Conservation (phyloP, 2,329 filamentous ascomycete genomes). For the Scedosporium minutisporum region DNA sequence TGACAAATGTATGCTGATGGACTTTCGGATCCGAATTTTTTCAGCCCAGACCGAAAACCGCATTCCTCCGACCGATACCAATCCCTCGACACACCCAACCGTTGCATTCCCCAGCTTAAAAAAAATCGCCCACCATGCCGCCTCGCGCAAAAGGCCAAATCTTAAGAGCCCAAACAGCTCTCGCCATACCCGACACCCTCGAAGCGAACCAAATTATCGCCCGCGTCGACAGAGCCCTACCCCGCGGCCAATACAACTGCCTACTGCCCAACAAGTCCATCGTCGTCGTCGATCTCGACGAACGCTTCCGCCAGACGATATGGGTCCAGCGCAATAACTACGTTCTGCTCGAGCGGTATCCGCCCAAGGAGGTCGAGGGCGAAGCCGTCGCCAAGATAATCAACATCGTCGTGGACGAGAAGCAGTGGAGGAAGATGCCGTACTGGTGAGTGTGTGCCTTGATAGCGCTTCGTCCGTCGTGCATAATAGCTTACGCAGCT, state of each 20-base stretch:
- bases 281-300: slow-evolving; percentile 70
- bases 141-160: slow-evolving; percentile 5
- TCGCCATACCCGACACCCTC: slow-evolving; percentile 55
- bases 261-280: slow-evolving; percentile 56
- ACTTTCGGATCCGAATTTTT: too few relatives aligned
- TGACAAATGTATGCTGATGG: too few relatives aligned
- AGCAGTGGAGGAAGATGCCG: slow-evolving; percentile 74
- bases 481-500: slow-evolving; percentile 3
- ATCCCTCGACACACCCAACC: neutral
- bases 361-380: slow-evolving; percentile 24
- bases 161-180: slow-evolving; percentile 27
- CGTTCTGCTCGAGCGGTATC: slow-evolving; percentile 65
- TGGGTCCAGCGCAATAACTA: slow-evolving; percentile 88
- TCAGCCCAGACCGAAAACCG: too few relatives aligned
- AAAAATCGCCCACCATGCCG: neutral
- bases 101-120: neutral
- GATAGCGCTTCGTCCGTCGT: neutral
- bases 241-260: slow-evolving; percentile 82
- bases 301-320: slow-evolving; percentile 81
- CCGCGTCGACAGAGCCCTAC: slow-evolving; percentile 70
- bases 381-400: slow-evolving; percentile 75
- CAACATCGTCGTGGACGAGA: slow-evolving; percentile 87
- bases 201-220: slow-evolving; percentile 59
- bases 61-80: neutral
- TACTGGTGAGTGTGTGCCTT: slow-evolving; percentile 60